Base-by-base conservation (phyloP, 1,284 basidiomycete genomes). In the Ustilago loliicola region DNA sequence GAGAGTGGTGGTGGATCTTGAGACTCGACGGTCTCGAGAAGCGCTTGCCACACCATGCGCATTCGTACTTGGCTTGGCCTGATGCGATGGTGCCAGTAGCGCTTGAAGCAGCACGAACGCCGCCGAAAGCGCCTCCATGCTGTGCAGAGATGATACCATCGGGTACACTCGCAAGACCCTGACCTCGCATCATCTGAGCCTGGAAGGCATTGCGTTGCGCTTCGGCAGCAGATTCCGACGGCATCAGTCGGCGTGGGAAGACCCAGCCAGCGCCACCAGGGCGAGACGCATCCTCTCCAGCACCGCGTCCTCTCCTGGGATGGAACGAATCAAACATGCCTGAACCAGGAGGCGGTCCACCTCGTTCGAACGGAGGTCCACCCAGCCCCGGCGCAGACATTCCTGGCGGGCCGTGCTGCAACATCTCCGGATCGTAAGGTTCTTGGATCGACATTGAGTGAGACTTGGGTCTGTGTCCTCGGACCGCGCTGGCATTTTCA, bases 1-100 rank as follows among this genome's bases (percentile, higher is more conserved):
- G 84, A 25, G 81, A 83, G 59, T 84, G 80, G 27, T 81, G 79
- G 54, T 85, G 83, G n/a, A 84, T 85, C 47, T 81, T 81, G 48
- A 85, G 72, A 25, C 81, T 83, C 15, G 83, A 84, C 3, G 83
- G 83, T 1, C 83, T 70, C 10, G 80, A 80, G 66, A 85, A 85
- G 32, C 83, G 80, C 64, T 85, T 85, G 25, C 74, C 74, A 57
- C 83, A 85, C 77, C 76, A 82, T 0, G 69, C 66, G 64, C 83
- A 85, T 40, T 83, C 82, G 63, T 84, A 85, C 71, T 84, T 85
- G 50, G 73, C 72, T 50, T 73, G 70, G 7, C 77, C 77, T 13
- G 74, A 72, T 15, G 70, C 74, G 50, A 79, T 77, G 25, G 68
- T 77, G 30, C 70, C 74, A 10, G 72, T 66, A 21, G 69, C 48